Conservation (phyloP, 768 basidiomycete species). For the Suillus americanus region DNA sequence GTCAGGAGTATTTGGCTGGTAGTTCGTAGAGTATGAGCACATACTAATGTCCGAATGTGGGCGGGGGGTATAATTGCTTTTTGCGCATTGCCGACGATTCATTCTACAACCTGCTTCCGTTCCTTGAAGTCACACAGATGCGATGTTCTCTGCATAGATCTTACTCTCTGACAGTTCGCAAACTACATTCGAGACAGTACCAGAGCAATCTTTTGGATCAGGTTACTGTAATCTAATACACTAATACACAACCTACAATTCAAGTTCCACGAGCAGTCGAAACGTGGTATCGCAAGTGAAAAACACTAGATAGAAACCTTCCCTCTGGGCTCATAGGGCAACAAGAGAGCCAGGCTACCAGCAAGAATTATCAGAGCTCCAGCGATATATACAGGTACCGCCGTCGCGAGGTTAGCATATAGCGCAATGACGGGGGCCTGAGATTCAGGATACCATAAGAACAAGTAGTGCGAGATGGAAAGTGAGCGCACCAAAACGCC, state of each 20-base stretch:
- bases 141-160: neutral
- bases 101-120: neutral
- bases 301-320: slow-evolving; percentile 58
- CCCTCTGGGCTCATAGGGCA: slow-evolving; percentile 78
- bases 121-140: neutral
- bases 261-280: neutral
- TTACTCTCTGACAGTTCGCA: neutral
- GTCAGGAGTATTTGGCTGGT: neutral
- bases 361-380: slow-evolving; percentile 63
- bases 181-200: neutral
- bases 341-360: slow-evolving; percentile 55
- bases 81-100: neutral
- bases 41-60: neutral
- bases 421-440: slow-evolving; percentile 74
- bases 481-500: slow-evolving; percentile 58
- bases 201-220: neutral
- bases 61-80: neutral
- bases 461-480: neutral
- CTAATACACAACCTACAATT: neutral
- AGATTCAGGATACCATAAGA: neutral
- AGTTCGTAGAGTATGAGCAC: neutral
- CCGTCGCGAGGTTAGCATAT: slow-evolving; percentile 61
- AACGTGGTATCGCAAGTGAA: neutral
- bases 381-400: slow-evolving; percentile 72
- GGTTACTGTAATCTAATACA: neutral